These are phyloP conservation scores for Colletotrichum tropicale DNA, from an alignment of 2,329 filamentous ascomycete genomes.

Conservation along the genomic window DNA sequence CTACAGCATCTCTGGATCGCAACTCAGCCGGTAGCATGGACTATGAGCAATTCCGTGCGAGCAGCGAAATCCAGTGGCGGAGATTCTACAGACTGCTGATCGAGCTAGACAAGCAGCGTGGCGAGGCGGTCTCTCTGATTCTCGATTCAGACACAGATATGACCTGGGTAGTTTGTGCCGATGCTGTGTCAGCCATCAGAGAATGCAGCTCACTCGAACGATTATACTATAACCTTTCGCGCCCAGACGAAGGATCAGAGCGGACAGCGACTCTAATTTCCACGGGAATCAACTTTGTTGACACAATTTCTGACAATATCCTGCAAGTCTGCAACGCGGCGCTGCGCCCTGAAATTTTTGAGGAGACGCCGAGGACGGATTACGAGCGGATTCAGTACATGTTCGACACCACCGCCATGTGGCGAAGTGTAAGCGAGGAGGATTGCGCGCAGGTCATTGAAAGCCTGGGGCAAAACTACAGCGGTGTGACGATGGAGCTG, in stretches of 20 bases:
- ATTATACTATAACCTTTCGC: constrained; percentile 70
- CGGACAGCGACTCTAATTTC: constrained; percentile 68
- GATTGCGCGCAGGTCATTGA: constrained; percentile 74
- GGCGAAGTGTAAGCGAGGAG: constrained; percentile 81
- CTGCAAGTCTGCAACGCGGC: constrained; percentile 70
- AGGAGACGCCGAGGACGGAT: constrained; percentile 72
- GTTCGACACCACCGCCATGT: constrained; percentile 79
- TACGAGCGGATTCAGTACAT: constrained; percentile 78
- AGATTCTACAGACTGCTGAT: constrained; percentile 85
- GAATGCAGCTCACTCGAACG: constrained; percentile 80
- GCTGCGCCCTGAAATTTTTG: constrained; percentile 75
- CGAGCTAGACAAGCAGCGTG: constrained; percentile 84
- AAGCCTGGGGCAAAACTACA: constrained; percentile 70
- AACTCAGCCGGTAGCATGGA: constrained; percentile 70
- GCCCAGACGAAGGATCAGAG: constrained; percentile 56
- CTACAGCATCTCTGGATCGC: constrained; percentile 69
- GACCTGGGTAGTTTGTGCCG: constrained; percentile 85
- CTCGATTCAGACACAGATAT: constrained; percentile 74
- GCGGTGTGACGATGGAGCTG: constrained; percentile 57
- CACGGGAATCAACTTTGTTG: constrained; percentile 73
- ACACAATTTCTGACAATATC: constrained; percentile 72
- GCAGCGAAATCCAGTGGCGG: constrained; percentile 85
- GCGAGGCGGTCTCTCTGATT: constrained; percentile 79
- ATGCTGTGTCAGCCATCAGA: constrained; percentile 79
- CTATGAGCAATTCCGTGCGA: constrained; percentile 74